Percentiles rank a stretch among this genome's conserved stretches.
These are phyloP conservation scores for Didymella pomorum DNA, from an alignment of 2,329 filamentous ascomycete species.

Conservation along the genomic window DNA sequence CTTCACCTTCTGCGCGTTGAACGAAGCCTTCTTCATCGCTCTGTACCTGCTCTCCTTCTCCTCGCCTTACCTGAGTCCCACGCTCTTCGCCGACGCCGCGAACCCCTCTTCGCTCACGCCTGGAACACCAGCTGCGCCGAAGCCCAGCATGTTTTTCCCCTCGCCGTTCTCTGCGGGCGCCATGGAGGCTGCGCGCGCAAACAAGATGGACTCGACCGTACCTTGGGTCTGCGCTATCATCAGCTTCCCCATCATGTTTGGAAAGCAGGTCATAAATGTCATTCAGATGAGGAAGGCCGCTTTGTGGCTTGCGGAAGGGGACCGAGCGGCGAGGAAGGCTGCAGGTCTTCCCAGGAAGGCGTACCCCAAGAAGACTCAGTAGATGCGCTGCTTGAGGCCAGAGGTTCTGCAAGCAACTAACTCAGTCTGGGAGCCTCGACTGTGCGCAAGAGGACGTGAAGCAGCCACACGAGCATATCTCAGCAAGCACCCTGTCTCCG, in stretches of 20 bases:
- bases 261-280: constrained; percentile 94
- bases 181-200: constrained; percentile 87
- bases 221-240: constrained; percentile 83
- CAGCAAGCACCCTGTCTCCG: not conserved
- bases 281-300: constrained; percentile 94
- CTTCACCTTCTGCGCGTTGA: constrained; percentile 87
- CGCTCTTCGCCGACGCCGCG: constrained; percentile 71
- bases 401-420: not conserved
- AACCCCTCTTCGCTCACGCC: constrained; percentile 63
- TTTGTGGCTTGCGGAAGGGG: constrained; percentile 91
- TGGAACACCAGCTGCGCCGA: constrained; percentile 73
- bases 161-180: constrained; percentile 92
- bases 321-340: constrained; percentile 68
- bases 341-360: constrained; percentile 49
- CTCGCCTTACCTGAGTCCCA: constrained; percentile 85
- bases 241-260: constrained; percentile 84
- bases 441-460: not conserved
- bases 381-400: not conserved
- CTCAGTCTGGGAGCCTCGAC: not conserved
- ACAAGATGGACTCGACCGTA: constrained; percentile 72
- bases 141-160: constrained; percentile 78
- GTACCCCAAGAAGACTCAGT: constrained; percentile 41
- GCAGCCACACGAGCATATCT: not conserved
- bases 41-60: constrained; percentile 98
- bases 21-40: constrained; percentile 97